Percentiles rank a stretch among this genome's conserved stretches.
These are phyloP conservation scores for Pseudognaphalium luteoalbum DNA, from an alignment of 129 eudicot genomes.

Conservation along the genomic window DNA sequence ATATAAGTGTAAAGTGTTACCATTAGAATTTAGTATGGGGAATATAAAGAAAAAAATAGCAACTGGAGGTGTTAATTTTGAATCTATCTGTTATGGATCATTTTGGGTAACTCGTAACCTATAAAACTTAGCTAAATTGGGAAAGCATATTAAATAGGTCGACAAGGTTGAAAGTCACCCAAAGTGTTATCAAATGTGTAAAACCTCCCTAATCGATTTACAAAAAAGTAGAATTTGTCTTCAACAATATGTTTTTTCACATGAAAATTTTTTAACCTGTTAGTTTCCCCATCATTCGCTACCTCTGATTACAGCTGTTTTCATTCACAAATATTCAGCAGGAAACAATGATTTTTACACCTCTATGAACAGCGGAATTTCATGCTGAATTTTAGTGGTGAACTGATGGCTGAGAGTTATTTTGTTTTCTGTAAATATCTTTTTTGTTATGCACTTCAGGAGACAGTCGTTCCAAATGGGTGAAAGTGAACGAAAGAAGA, in stretches of 20 bases:
- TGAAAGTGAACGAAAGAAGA: slow-evolving; percentile 70
- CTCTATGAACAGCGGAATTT: neutral
- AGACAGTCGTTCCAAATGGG: slow-evolving; percentile 52
- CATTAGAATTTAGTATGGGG: neutral
- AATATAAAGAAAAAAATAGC: neutral
- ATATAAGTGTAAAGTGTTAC: neutral
- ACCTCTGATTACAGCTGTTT: neutral
- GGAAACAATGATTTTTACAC: no score
- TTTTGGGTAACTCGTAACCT: neutral
- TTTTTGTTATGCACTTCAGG: slow-evolving; percentile 38
- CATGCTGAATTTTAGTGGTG: neutral
- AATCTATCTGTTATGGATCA: neutral
- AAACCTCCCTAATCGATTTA: neutral
- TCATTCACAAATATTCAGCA: neutral
- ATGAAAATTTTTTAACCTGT: no score
- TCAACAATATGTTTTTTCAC: no score
- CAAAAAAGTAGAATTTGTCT: neutral
- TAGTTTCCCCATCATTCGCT: no score
- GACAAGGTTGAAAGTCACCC: neutral
- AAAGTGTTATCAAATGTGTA: neutral
- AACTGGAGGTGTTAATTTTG: neutral
- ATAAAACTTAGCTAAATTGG: neutral
- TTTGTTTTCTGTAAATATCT: neutral
- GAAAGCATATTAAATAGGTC: neutral
- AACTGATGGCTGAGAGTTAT: neutral